Percentiles rank a stretch among this genome's conserved stretches.
Evolutionary conservation across 352 stramenopile genomes (phyloP).

Genomic region (Globisporangium barbulae): DNA sequence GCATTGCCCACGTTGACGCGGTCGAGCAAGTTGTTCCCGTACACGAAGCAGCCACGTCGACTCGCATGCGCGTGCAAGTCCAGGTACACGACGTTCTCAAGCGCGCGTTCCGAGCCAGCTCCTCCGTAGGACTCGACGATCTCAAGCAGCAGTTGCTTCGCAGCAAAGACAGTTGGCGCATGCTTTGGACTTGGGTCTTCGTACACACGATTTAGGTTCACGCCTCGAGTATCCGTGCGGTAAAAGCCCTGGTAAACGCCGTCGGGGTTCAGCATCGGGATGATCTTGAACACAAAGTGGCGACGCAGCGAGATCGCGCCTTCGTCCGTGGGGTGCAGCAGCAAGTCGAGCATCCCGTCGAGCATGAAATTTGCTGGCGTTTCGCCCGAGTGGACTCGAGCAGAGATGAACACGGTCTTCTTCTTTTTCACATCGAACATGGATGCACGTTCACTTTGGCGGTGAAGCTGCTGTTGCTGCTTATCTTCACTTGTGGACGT

Average conservation of each 20-base stretch:
- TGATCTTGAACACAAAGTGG: constrained; percentile 76
- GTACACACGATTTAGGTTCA: constrained; percentile 92
- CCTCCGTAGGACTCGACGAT: constrained; percentile 30
- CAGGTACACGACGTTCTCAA: constrained; percentile 67
- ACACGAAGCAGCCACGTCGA: constrained; percentile 90
- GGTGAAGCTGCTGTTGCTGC: too few relatives aligned
- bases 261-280: constrained; percentile 86
- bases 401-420: constrained; percentile 52
- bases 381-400: constrained; percentile 81
- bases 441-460: background rate
- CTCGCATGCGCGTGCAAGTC: constrained; percentile 90
- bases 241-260: constrained; percentile 88
- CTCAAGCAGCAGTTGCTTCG: constrained; percentile 47
- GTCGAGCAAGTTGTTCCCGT: constrained; percentile 75
- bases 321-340: constrained; percentile 50
- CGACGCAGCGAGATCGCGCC: constrained; percentile 38
- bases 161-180: constrained; percentile 69
- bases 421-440: constrained; percentile 30
- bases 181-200: constrained; percentile 32
- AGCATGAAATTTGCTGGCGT: constrained; percentile 72
- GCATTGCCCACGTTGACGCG: background rate
- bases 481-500: background rate
- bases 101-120: constrained; percentile 14
- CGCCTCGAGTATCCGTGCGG: constrained; percentile 75
- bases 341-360: constrained; percentile 51